These are phyloP conservation scores for Geranium incanum DNA, from an alignment of 441 rosid genomes.

Conservation along the genomic window DNA sequence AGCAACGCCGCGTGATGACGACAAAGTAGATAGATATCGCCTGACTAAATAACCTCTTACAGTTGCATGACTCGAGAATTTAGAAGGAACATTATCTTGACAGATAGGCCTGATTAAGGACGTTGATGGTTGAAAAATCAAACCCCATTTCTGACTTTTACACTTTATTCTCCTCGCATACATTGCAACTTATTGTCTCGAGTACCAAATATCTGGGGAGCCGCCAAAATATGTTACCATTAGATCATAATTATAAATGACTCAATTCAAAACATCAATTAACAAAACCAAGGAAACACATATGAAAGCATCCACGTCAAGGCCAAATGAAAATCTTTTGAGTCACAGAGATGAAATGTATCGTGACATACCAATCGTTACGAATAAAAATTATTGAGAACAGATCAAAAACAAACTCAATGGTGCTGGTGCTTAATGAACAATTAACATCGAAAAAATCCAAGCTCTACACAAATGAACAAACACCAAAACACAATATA, in stretches of 20 bases:
- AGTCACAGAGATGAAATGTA: background rate
- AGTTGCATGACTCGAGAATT: slow-evolving; percentile 23
- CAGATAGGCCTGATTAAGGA: slow-evolving; percentile 29
- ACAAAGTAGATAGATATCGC: slow-evolving; percentile 31
- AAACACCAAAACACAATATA: background rate
- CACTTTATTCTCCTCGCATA: slow-evolving; percentile 49
- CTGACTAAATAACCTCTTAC: slow-evolving; percentile 28
- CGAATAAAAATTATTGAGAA: background rate
- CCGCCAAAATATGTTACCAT: slow-evolving; percentile 15
- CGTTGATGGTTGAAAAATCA: slow-evolving; percentile 41
- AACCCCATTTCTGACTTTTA: slow-evolving; percentile 52
- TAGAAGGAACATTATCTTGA: slow-evolving; percentile 29
- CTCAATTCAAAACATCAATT: background rate
- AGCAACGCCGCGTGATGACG: slow-evolving; percentile 24
- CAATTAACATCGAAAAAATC: background rate
- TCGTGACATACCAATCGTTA: background rate
- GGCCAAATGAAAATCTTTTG: background rate
- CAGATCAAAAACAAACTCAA: background rate
- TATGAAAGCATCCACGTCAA: background rate
- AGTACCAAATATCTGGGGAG: slow-evolving; percentile 16
- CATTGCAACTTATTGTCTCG: slow-evolving; percentile 42
- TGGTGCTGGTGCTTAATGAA: background rate
- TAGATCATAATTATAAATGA: background rate
- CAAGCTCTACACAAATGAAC: background rate
- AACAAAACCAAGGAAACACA: background rate